These are phyloP conservation scores for Aspergillus vadensis DNA, from an alignment of 2,329 filamentous ascomycete genomes.

Conservation along the genomic window DNA sequence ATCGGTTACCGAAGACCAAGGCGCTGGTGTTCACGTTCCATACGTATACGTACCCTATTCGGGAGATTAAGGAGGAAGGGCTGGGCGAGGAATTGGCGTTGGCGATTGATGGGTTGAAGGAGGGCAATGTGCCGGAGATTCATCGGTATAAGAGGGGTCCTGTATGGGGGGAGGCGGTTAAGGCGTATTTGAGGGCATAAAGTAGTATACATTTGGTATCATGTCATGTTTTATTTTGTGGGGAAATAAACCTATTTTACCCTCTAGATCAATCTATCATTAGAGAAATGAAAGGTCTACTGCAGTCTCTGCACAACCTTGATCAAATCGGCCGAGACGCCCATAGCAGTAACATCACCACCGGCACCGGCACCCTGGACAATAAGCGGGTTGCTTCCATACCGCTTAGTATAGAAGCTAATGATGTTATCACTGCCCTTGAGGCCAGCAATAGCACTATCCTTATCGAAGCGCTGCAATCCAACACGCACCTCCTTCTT, in stretches of 20 bases:
- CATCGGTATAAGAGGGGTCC: constrained; percentile 60
- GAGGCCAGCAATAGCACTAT: constrained; percentile 87
- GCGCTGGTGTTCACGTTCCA: constrained; percentile 64
- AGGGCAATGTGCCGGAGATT: constrained; percentile 60
- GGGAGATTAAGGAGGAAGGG: constrained; percentile 59
- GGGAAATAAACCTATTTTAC: constrained; percentile 16
- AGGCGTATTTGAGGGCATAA: constrained; percentile 48
- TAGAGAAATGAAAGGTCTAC: constrained; percentile 30
- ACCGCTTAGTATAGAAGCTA: constrained; percentile 95
- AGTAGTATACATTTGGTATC: background rate
- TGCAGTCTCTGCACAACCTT: constrained; percentile 78
- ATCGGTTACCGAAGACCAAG: constrained; percentile 56
- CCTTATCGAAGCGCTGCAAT: constrained; percentile 82
- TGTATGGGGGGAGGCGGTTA: constrained; percentile 59
- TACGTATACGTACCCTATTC: constrained; percentile 62
- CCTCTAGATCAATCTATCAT: background rate
- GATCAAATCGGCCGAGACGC: constrained; percentile 88
- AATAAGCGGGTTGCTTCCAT: constrained; percentile 86
- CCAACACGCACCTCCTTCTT: constrained; percentile 85
- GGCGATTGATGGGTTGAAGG: constrained; percentile 62
- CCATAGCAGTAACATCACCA: constrained; percentile 96
- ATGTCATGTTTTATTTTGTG: background rate
- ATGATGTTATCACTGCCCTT: constrained; percentile 99
- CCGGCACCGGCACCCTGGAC: constrained; percentile 93
- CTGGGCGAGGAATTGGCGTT: constrained; percentile 54